Evolutionary conservation across 495 filamentous ascomycete species (phyloP), one percentile per base, ranked within the genome.

Genomic region (Penicillium psychrofluorescens): DNA sequence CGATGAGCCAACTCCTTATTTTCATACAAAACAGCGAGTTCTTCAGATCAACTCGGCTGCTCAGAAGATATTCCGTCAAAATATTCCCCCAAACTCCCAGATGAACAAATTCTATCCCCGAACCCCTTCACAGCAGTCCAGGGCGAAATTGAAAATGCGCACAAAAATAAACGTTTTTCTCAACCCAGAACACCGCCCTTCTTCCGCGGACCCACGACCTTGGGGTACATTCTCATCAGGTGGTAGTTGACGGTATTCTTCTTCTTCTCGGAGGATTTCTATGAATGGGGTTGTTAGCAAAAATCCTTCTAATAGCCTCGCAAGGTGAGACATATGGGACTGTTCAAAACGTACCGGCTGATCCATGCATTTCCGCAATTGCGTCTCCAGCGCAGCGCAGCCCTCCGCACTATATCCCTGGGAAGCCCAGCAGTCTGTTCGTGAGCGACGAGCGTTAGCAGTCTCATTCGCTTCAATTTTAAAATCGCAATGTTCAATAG

Each of bases 201-300:
- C 73, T 90, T 95, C 53, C 80, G 77, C 7, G 83, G 80, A 1
- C 78, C 77, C 36, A 73, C 69, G 29, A 98, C 82, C 59, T 82
- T 84, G 7, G 86, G 81, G 58, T 94, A 90, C 71, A 97, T 81
- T 48, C 92, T 78, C 55, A 77, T 77, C 33, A 98, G 66, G 64
- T 96, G 90, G 75, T 95, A 95, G 69, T 98, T 98, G 77, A 97
- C 91, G 43, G 80, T 85, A 71, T 84, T 95, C 73, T 78, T 83
- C 63, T 80, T 77, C 55, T 75, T 67, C n/a, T 72, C 63, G 50
- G 76, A 72, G 31, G 83, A 68, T 74, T 73, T 82, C 76, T 90
- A 59, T n/a, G 42, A 36, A 51, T 31, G 32, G 7, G 39, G 9
- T 22, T 4, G 45, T 60, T 50, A 59, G 50, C 42, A 34, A 6